A percentile compares a stretch with the other conserved stretches of the same genome.
phyloP scores from a whole-genome alignment of 2,329 filamentous ascomycete species.

The Berkeleyomyces basicola region DNA sequence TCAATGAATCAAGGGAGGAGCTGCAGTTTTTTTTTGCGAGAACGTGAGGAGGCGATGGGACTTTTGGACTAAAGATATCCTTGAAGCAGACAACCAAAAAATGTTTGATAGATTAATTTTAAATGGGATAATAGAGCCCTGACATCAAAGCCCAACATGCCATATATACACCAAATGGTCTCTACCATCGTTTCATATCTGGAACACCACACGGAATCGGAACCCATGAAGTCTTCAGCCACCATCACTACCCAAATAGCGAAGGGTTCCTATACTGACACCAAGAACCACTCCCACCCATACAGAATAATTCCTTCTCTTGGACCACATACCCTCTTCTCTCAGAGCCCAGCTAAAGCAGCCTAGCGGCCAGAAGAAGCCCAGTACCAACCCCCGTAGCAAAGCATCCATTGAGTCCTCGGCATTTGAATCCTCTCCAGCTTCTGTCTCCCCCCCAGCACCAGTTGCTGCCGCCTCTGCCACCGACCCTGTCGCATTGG shows the following conservation, averaged over 20 bases:
- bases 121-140: not conserved
- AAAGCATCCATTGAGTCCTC: slow-evolving; percentile 61
- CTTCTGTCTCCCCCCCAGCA: slow-evolving; percentile 14
- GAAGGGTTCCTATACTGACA: slow-evolving; percentile 43
- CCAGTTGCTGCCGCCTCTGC: slow-evolving; percentile 18
- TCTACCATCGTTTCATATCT: too few species aligned
- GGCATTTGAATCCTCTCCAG: slow-evolving; percentile 21
- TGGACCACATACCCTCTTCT: slow-evolving; percentile 75
- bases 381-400: slow-evolving; percentile 73
- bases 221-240: not conserved
- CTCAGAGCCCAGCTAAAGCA: slow-evolving; percentile 71
- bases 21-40: not conserved
- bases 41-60: not conserved
- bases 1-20: not conserved
- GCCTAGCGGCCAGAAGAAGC: slow-evolving; percentile 88
- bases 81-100: not conserved
- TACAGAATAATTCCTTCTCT: slow-evolving; percentile 44
- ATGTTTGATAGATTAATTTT: slow-evolving; percentile 5
- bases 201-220: not conserved
- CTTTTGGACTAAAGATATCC: not conserved
- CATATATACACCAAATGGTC: not conserved
- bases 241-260: slow-evolving; percentile 19
- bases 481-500: slow-evolving; percentile 30
- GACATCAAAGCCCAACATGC: not conserved
- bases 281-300: slow-evolving; percentile 68